Conservation (phyloP, 164 flowering plant species). For the Stephania cephalantha region DNA sequence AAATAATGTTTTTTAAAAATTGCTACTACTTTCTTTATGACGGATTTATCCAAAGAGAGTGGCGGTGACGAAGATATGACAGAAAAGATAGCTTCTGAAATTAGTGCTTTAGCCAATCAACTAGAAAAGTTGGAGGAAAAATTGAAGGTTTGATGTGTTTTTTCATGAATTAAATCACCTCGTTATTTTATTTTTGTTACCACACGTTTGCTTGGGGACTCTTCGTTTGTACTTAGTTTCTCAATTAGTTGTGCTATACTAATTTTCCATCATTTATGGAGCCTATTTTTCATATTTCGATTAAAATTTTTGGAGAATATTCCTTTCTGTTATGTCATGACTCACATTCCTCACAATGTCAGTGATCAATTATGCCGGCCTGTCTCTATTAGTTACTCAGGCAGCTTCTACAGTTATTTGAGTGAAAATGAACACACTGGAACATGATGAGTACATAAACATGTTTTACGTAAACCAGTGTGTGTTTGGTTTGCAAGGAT, state of each 20-base stretch:
- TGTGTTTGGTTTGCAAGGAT: neutral
- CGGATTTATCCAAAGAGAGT: constrained; percentile 75
- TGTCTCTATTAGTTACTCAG: neutral
- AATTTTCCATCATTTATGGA: neutral
- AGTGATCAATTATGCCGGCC: neutral
- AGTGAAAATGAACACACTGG: neutral
- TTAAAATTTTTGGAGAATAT: neutral
- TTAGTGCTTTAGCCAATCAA: constrained; percentile 49
- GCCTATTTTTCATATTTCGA: neutral
- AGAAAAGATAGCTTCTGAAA: constrained; percentile 79
- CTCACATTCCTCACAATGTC: neutral
- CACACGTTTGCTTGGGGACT: neutral
- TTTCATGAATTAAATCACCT: neutral
- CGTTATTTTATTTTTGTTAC: neutral
- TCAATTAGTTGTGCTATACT: neutral
- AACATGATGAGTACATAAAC: neutral
- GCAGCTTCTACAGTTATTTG: neutral
- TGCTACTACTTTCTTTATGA: constrained; percentile 8
- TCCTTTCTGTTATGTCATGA: neutral
- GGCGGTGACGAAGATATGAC: constrained; percentile 80
- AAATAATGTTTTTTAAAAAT: neutral
- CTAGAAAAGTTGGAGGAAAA: constrained; percentile 71
- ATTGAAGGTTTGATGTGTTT: constrained; percentile 54
- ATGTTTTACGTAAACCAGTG: neutral
- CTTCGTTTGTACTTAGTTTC: neutral